phyloP scores from a whole-genome alignment of 148 eudicot species.

The Rhododendron ferrugineum region DNA sequence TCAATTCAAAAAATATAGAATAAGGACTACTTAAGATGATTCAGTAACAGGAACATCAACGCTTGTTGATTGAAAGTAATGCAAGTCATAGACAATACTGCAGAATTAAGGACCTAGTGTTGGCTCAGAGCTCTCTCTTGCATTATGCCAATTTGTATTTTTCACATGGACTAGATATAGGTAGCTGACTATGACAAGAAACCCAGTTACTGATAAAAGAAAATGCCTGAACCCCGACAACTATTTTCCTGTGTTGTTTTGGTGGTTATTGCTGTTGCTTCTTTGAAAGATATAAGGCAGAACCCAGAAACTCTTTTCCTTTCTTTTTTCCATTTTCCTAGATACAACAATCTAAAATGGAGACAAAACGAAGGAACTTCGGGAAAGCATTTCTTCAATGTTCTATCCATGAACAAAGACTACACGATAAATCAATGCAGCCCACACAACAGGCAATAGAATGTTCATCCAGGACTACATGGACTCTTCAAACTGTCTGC shows the following conservation, averaged over 20 bases:
- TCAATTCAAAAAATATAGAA: neutral
- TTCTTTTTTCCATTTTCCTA: neutral
- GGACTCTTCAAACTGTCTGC: neutral
- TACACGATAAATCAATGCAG: neutral
- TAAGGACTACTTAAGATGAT: neutral
- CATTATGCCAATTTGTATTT: neutral
- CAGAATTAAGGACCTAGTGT: neutral
- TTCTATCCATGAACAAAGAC: neutral
- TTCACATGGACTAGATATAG: neutral
- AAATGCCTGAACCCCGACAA: neutral
- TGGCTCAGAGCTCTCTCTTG: neutral
- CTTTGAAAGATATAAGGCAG: neutral
- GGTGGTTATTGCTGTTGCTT: neutral
- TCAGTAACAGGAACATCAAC: neutral
- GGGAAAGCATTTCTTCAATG: neutral
- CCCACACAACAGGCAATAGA: neutral
- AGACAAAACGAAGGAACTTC: neutral
- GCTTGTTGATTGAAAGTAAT: neutral
- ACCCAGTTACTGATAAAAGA: neutral
- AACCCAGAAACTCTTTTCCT: neutral
- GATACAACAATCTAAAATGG: neutral
- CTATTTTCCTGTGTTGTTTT: neutral
- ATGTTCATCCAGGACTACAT: neutral
- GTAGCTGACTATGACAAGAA: neutral
- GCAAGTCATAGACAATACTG: neutral